Base-by-base conservation (phyloP, 495 filamentous ascomycete species). In the Pseudevernia furfuracea region DNA sequence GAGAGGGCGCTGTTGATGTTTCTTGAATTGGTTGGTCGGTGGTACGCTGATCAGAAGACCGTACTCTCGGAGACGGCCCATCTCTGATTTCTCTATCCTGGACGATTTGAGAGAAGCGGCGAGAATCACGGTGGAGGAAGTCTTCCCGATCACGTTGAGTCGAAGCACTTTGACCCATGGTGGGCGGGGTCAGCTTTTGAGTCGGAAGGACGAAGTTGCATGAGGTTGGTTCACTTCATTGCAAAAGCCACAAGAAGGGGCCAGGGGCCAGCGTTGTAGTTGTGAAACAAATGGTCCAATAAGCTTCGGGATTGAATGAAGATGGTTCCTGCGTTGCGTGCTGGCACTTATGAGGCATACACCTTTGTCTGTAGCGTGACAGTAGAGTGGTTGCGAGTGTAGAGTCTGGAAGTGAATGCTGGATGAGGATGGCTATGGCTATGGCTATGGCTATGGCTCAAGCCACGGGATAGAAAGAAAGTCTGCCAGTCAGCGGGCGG, bases 141-240 rank as follows among this genome's bases (percentile, higher is more conserved):
- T 62, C 52, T 30, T 67, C 55, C 15, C 36, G 57, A 39, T 64
- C 56, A 41, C 58, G 55, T 59, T 71, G 67, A 37, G 62, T 59
- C 11, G 71, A 72, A 41, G 65, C 63, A 59, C 60, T 68, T 59
- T 71, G 67, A 11, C 71, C 71, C 71, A 72, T 72, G 57, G 34
- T n/a, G 53, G n/a, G 39, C 10, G 28, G 43, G 15, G 8, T 28
- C 23, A 56, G 60, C 48, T 62, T 43, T 61, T 14, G 11, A 48
- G 21, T 59, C 23, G 62, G 25, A 61, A n/a, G 25, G 19, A 49
- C 12, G 28, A 21, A 17, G 8, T 32, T 53, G 19, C 49, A 53
- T 53, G 25, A 53, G 25, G 49, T 19, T 53, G 28, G 14, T 2
- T 53, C 8, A 53, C 23, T 53, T 25, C 49, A 53, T 53, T 8